Evolutionary conservation across 768 basidiomycete species (phyloP).

Genomic region (Auricularia sp.): DNA sequence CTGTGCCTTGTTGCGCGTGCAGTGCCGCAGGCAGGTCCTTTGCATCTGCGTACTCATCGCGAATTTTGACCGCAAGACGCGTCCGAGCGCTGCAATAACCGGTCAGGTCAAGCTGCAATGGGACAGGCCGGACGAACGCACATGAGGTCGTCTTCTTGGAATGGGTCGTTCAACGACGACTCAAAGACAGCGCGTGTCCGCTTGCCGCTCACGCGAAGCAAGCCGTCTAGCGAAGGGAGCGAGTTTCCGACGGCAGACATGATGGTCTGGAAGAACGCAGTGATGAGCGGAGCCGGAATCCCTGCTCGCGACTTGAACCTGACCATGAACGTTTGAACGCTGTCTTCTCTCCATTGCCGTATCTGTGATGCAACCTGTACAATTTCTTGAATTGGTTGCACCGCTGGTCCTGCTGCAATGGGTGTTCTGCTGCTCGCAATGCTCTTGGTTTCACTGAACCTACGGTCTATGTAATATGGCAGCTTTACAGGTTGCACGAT

Average conservation of each 20-base stretch:
- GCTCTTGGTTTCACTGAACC: too few relatives aligned
- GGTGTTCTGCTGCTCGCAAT: too few relatives aligned
- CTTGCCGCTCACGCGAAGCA: slow-evolving; percentile 57
- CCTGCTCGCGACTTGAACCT: too few relatives aligned
- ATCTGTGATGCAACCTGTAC: too few relatives aligned
- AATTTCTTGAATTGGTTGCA: too few relatives aligned
- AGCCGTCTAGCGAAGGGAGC: slow-evolving; percentile 56
- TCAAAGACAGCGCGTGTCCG: slow-evolving; percentile 65
- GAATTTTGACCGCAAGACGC: slow-evolving; percentile 73
- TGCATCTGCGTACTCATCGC: slow-evolving; percentile 81
- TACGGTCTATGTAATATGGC: too few relatives aligned
- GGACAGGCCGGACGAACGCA: slow-evolving; percentile 16
- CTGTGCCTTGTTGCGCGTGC: slow-evolving; percentile 67
- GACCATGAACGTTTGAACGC: too few relatives aligned
- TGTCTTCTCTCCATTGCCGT: too few relatives aligned
- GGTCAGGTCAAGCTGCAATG: background rate
- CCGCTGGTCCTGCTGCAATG: too few relatives aligned
- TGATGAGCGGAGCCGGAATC: too few relatives aligned
- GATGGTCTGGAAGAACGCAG: background rate
- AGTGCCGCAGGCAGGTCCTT: slow-evolving; percentile 77
- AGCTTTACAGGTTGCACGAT: too few relatives aligned
- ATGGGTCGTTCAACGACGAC: slow-evolving; percentile 47
- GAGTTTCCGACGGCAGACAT: slow-evolving; percentile 13
- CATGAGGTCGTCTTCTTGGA: slow-evolving; percentile 66
- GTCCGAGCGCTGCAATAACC: slow-evolving; percentile 45